Evolutionary conservation across 345 rosid species (phyloP).

Genomic region (Garcia nutans): DNA sequence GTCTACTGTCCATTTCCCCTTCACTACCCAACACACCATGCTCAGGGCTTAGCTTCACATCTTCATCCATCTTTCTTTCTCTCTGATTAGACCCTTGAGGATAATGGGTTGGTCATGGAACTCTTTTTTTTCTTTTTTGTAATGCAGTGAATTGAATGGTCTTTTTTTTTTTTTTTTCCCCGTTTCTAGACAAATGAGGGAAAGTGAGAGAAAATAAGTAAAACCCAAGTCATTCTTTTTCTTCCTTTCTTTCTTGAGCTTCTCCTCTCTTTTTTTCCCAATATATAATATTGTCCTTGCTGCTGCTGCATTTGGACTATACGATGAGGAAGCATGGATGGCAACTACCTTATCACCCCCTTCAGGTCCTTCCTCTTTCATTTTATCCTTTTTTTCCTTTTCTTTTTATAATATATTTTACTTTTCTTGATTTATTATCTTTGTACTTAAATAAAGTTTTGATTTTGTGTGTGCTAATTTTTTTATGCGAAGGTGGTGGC

Average conservation of each 20-base stretch:
- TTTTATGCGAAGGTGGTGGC: slow-evolving; percentile 81
- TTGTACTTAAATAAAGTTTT: slow-evolving; percentile 13
- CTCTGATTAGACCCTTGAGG: slow-evolving; percentile 35
- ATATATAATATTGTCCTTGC: slow-evolving; percentile 20
- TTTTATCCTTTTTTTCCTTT: not conserved
- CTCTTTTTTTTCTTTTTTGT: slow-evolving; percentile 27
- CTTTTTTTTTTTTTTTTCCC: slow-evolving; percentile 7
- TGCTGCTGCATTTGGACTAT: slow-evolving; percentile 37
- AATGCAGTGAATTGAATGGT: slow-evolving; percentile 26
- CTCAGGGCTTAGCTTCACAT: slow-evolving; percentile 20
- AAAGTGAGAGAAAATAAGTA: slow-evolving; percentile 30
- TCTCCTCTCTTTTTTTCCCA: slow-evolving; percentile 3
- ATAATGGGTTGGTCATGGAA: slow-evolving; percentile 24
- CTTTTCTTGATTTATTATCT: not conserved
- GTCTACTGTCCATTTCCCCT: slow-evolving; percentile 20
- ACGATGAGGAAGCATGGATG: slow-evolving; percentile 98
- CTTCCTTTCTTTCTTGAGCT: not conserved
- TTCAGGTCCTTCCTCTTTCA: slow-evolving; percentile 52
- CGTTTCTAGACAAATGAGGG: slow-evolving; percentile 51
- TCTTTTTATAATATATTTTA: not conserved
- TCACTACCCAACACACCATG: slow-evolving; percentile 12
- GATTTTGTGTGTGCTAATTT: slow-evolving; percentile 24
- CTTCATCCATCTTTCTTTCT: slow-evolving; percentile 16
- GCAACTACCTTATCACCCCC: slow-evolving; percentile 99
- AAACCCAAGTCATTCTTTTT: slow-evolving; percentile 17